Evolutionary conservation across 495 filamentous ascomycete genomes (phyloP).

Genomic region (Daldinia childiae): DNA sequence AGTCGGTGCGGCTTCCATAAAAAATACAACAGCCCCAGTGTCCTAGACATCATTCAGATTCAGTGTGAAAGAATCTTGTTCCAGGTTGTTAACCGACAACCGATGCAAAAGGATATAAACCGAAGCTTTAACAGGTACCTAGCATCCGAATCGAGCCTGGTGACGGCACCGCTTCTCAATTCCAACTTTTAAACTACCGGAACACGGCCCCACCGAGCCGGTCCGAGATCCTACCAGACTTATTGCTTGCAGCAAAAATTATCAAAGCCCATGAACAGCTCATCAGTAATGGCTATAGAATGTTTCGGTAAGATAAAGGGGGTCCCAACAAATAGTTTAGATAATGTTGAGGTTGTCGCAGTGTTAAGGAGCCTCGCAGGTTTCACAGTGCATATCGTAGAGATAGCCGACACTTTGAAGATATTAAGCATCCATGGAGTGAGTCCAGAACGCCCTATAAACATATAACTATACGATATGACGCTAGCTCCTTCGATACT

Average conservation of each 20-base stretch:
- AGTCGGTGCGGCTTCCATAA: slow-evolving; percentile 3
- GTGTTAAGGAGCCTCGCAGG: not conserved
- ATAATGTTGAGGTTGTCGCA: not conserved
- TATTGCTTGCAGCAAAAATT: not conserved
- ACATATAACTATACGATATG: not conserved
- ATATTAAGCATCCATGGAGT: not conserved
- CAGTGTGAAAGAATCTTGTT: not conserved
- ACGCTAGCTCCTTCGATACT: slow-evolving; percentile 3
- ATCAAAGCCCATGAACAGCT: not conserved
- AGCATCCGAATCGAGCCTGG: slow-evolving; percentile 25
- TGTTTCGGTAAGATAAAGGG: not conserved
- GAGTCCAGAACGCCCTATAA: not conserved
- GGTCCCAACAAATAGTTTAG: not conserved
- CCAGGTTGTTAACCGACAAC: slow-evolving; percentile 30
- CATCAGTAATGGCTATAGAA: not conserved
- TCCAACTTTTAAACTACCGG: slow-evolving; percentile 27
- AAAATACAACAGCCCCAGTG: slow-evolving; percentile 15
- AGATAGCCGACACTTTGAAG: not conserved
- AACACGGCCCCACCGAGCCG: slow-evolving; percentile 28
- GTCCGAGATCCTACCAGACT: slow-evolving; percentile 32
- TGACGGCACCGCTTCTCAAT: slow-evolving; percentile 22
- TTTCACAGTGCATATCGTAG: not conserved
- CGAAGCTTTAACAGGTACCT: slow-evolving; percentile 1
- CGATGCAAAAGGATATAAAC: slow-evolving; percentile 25
- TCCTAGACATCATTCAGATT: slow-evolving; percentile 13